phyloP scores from a whole-genome alignment of 306 rosid genomes.

The Coriaria nepalensis region DNA sequence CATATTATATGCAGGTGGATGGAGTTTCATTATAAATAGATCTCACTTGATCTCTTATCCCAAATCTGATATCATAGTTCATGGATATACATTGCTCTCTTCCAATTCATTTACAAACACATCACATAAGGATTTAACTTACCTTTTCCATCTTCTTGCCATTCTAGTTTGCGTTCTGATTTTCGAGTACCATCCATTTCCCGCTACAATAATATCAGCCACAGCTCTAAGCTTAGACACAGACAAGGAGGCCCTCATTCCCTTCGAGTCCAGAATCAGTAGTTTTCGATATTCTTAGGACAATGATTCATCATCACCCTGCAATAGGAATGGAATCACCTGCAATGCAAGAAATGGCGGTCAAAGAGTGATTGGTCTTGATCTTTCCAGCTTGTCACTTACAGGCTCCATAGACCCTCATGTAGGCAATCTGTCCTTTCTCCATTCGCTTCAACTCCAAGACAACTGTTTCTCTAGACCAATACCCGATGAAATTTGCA shows the following conservation, averaged over 20 bases:
- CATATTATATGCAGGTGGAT: no score
- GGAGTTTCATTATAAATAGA: no score
- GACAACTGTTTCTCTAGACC: constrained; percentile 32
- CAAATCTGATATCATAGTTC: background rate
- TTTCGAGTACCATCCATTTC: constrained; percentile 4
- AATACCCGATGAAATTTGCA: constrained; percentile 38
- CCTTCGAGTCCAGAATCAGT: constrained; percentile 30
- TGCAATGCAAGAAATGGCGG: constrained; percentile 22
- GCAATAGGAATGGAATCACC: constrained; percentile 54
- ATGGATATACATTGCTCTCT: constrained; percentile 14
- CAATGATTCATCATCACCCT: constrained; percentile 29
- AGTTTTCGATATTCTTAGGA: constrained; percentile 31
- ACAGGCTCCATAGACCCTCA: constrained; percentile 35
- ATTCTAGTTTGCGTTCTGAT: constrained; percentile 4
- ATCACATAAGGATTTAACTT: background rate
- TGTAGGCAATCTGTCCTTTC: constrained; percentile 47
- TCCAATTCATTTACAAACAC: no score
- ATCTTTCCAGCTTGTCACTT: constrained; percentile 37
- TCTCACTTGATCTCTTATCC: no score
- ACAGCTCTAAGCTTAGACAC: constrained; percentile 20
- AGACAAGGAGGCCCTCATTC: constrained; percentile 51
- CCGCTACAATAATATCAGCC: constrained; percentile 5
- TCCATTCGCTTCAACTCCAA: constrained; percentile 33
- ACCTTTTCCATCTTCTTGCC: constrained; percentile 6
- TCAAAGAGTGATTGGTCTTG: constrained; percentile 31